Conservation (phyloP, 192 early-diverging fungal genomes). For the Gigaspora rosea region DNA sequence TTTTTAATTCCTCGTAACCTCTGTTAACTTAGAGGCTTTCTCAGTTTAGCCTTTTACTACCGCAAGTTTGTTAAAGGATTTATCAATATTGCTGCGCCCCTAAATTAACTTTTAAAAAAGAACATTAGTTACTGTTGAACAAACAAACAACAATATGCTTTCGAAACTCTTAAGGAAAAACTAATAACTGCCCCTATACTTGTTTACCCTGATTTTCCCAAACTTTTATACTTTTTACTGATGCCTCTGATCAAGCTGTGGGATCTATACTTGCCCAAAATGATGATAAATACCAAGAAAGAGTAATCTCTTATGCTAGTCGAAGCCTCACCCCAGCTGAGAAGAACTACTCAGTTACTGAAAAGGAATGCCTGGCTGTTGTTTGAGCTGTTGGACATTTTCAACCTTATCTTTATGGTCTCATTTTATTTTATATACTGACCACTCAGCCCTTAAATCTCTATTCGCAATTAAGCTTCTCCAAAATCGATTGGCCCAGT, state of each 20-base stretch:
- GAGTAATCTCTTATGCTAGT: constrained; percentile 27
- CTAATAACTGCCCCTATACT: constrained; percentile 43
- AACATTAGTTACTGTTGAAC: neutral
- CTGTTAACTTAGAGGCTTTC: neutral
- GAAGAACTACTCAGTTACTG: too few species aligned
- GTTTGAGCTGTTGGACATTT: too few species aligned
- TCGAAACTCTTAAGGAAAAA: constrained; percentile 35
- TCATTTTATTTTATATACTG: too few species aligned
- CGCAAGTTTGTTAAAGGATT: neutral
- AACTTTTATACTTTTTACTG: constrained; percentile 39
- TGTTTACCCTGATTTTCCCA: neutral
- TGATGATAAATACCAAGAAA: neutral
- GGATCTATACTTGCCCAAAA: constrained; percentile 42
- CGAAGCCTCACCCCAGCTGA: too few species aligned
- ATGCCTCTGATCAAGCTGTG: constrained; percentile 47
- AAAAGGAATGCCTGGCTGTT: too few species aligned
- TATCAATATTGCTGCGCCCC: neutral
- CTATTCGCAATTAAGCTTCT: too few species aligned
- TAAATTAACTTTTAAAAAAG: neutral
- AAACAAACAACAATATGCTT: neutral
- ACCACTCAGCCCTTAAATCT: too few species aligned
- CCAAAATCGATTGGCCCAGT: too few species aligned
- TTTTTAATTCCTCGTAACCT: neutral
- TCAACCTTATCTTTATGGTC: too few species aligned
- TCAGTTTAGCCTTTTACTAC: neutral